Conservation (phyloP, 2,329 filamentous ascomycete genomes). For the Xylaria sp. region DNA sequence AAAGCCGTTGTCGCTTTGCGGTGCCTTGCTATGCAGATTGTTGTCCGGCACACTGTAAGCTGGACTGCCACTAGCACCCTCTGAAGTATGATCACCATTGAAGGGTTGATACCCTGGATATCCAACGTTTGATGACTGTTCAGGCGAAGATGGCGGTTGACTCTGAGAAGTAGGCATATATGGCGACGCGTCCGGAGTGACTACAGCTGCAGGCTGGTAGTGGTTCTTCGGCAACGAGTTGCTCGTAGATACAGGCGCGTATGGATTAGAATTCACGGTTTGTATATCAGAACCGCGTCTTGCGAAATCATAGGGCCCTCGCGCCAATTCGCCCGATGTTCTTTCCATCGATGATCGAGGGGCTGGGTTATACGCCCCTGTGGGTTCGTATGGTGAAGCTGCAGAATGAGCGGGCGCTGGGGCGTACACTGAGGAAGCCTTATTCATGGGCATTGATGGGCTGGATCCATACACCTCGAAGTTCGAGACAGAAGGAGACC, state of each 20-base stretch:
- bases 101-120: conserved; percentile 48
- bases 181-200: conserved; percentile 40
- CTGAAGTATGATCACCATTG: conserved; percentile 35
- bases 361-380: conserved; percentile 46
- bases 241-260: conserved; percentile 49
- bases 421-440: conserved; percentile 63
- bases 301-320: conserved; percentile 56
- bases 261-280: conserved; percentile 48
- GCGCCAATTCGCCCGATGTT: conserved; percentile 56
- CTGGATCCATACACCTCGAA: conserved; percentile 77
- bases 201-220: conserved; percentile 47
- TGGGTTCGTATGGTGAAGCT: conserved; percentile 53
- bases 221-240: conserved; percentile 45
- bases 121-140: conserved; percentile 40
- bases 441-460: conserved; percentile 54
- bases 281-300: conserved; percentile 56
- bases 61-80: conserved; percentile 29
- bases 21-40: conserved; percentile 34
- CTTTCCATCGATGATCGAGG: conserved; percentile 58
- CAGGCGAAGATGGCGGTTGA: conserved; percentile 36
- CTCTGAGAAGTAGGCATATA: conserved; percentile 42
- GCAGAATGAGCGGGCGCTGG: conserved; percentile 52
- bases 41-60: conserved; percentile 28
- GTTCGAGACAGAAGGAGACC: conserved; percentile 75
- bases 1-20: conserved; percentile 35